These are phyloP conservation scores for Rhinocladiella similis DNA, from an alignment of 2,329 filamentous ascomycete genomes.

Conservation along the genomic window DNA sequence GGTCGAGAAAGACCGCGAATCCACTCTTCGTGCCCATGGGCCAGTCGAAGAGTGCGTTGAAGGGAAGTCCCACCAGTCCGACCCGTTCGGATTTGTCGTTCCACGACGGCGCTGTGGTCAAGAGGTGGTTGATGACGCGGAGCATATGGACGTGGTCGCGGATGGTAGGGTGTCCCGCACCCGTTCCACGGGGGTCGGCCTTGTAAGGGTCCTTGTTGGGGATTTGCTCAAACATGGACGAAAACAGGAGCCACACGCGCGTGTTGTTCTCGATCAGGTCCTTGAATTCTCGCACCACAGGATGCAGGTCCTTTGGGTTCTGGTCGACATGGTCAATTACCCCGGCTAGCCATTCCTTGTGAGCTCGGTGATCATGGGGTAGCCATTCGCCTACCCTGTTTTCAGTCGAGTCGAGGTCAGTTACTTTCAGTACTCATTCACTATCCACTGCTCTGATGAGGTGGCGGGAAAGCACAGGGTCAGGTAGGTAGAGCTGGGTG, in stretches of 20 bases:
- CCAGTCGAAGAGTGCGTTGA: slow-evolving; percentile 60
- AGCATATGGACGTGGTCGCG: slow-evolving; percentile 68
- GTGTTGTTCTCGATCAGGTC: slow-evolving; percentile 64
- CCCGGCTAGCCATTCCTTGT: slow-evolving; percentile 62
- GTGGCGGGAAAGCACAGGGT: too few species aligned
- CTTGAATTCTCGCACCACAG: slow-evolving; percentile 65
- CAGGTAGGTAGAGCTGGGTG: not conserved
- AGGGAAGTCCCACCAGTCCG: slow-evolving; percentile 56
- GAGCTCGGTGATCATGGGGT: slow-evolving; percentile 61
- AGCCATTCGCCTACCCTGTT: slow-evolving; percentile 61
- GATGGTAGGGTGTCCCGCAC: slow-evolving; percentile 61
- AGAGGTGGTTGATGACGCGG: slow-evolving; percentile 60
- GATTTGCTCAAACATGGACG: slow-evolving; percentile 68
- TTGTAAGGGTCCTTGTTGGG: slow-evolving; percentile 61
- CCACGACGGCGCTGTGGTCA: slow-evolving; percentile 44
- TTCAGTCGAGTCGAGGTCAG: not conserved
- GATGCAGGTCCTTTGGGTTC: slow-evolving; percentile 52
- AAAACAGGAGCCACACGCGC: slow-evolving; percentile 66
- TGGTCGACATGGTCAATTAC: slow-evolving; percentile 59
- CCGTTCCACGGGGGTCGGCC: slow-evolving; percentile 50
- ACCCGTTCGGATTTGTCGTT: slow-evolving; percentile 36
- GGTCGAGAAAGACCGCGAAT: slow-evolving; percentile 55
- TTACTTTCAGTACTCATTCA: too few species aligned
- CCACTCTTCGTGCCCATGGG: slow-evolving; percentile 59
- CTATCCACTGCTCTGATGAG: too few species aligned